Evolutionary conservation across 2,329 filamentous ascomycete species (phyloP).

Genomic region (Chrysoporthe cubensis): DNA sequence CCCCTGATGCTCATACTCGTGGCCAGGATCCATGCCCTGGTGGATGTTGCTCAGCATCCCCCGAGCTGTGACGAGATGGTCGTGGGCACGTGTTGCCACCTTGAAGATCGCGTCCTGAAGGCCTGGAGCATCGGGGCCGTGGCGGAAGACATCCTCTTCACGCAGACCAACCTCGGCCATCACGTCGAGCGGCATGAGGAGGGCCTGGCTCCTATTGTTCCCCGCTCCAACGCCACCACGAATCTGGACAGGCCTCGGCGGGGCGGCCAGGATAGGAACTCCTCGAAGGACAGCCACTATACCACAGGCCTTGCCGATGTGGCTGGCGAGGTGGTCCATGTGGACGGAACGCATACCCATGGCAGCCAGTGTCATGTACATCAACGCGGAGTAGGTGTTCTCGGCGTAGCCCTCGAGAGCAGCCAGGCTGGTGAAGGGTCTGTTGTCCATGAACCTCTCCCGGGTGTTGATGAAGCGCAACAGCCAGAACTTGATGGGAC

Average conservation of each 20-base stretch:
- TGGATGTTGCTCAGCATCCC: slow-evolving; percentile 86
- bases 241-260: slow-evolving; percentile 56
- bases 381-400: slow-evolving; percentile 89
- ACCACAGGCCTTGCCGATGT: slow-evolving; percentile 92
- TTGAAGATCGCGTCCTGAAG: slow-evolving; percentile 88
- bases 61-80: slow-evolving; percentile 90
- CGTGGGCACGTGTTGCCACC: slow-evolving; percentile 91
- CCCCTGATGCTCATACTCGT: slow-evolving; percentile 85
- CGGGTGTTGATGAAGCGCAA: slow-evolving; percentile 78
- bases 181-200: slow-evolving; percentile 84
- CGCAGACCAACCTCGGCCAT: slow-evolving; percentile 81
- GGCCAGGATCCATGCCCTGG: slow-evolving; percentile 73
- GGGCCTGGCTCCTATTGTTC: slow-evolving; percentile 48
- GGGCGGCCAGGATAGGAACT: slow-evolving; percentile 84
- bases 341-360: slow-evolving; percentile 81
- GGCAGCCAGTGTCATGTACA: slow-evolving; percentile 84
- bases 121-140: slow-evolving; percentile 76
- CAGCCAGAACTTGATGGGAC: slow-evolving; percentile 72
- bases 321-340: slow-evolving; percentile 89
- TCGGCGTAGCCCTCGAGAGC: slow-evolving; percentile 88
- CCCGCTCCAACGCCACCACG: slow-evolving; percentile 45
- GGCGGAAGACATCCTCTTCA: slow-evolving; percentile 87
- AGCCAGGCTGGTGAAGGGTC: slow-evolving; percentile 74
- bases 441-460: slow-evolving; percentile 81
- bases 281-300: slow-evolving; percentile 87